Evolutionary conservation across 768 basidiomycete genomes (phyloP), one percentile per base, ranked within the genome.

Genomic region (Tubosaeta sp.): DNA sequence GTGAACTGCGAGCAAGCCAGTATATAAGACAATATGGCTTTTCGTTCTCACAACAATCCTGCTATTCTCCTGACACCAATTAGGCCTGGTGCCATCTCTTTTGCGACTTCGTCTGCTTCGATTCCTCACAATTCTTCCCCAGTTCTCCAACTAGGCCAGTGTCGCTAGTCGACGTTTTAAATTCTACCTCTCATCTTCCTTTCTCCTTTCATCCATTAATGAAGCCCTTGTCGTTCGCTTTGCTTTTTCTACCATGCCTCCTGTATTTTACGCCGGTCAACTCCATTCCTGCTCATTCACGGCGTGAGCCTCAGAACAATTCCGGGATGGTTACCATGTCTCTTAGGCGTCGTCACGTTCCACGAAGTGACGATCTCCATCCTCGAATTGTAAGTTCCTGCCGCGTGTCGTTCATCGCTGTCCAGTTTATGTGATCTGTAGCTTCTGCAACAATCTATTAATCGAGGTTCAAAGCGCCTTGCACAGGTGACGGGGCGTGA

Each of bases 391-490:
- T 79, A 49, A 35, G 78, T 65, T 34, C n/a, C 35, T 13, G 10
- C 27, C 11, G 14, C 11, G 18, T 41, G 11, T 19, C 14, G 5
- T 31, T 14, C 13, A 27, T 38, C 1, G 25, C 24, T 8, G 10
- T 30, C 10, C 32, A 18, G 41, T 47, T 39, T 14, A 18, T 13
- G 13, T 40, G 18, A 30, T 52, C 18, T 39, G 18, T 31, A 90
- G 88, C 65, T 77, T 40, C 68, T 83, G 30, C 86, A 89, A 65
- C 87, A 85, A 66, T 76, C 83, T 59, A 77, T 86, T 54, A 90
- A 88, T 66, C 82, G 80, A 44, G 74, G 77, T 46, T 69, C 79
- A 48, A 76, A 74, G 50, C 84, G 87, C 46, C 75, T 82, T 45
- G 85, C 87, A 8, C 81, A 77, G 44, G 86, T 90, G 82, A 80